Base-by-base conservation (phyloP, 257 asterid genomes). In the Mentha longifolia region DNA sequence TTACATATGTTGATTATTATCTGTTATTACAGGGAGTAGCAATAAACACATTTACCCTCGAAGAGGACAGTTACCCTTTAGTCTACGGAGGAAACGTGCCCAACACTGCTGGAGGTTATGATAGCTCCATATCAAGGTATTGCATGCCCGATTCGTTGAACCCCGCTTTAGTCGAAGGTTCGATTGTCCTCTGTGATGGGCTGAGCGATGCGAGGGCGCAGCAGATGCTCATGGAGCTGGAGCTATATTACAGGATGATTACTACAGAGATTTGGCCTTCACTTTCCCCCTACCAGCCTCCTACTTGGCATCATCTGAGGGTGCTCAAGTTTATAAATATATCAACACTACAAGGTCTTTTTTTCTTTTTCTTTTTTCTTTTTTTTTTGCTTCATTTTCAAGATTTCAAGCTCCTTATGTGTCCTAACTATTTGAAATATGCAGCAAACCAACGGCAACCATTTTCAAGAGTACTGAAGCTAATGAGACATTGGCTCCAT, bases 221-320 rank as follows among this genome's bases (percentile, higher is more conserved):
- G 25, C 50, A 5, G 54, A 16, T 1, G 83, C 85, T 0, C 79
- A 83, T 10, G 91, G 84, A 0, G 4, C 66, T 9, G 92, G 96
- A 42, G 75, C 81, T 19, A 55, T 88, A 54, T 72, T 77, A 80
- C 77, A 63, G 51, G 82, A 41, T 15, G 59, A 15, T 14, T 73
- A 52, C 7, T 47, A 47, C 51, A 66, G 61, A 3, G 91, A 89
- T 79, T 5, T 41, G 1, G 85, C 82, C 37, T 75, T 64, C 71
- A n/a, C 82, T 58, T 85, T 72, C 37, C 88, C 89, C 10, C n/a
- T 88, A 52, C 51, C 89, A 9, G 75, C 83, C 15, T 73, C 91
- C 3, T 77, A 75, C 63, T 43, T 89, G 51, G 78, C 67, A 33
- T 5, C 68, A 7, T 25, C 9, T 0, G 85, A 85, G 15, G 90